phyloP scores from a whole-genome alignment of 768 basidiomycete species.

The Psilocybe tampanensis region DNA sequence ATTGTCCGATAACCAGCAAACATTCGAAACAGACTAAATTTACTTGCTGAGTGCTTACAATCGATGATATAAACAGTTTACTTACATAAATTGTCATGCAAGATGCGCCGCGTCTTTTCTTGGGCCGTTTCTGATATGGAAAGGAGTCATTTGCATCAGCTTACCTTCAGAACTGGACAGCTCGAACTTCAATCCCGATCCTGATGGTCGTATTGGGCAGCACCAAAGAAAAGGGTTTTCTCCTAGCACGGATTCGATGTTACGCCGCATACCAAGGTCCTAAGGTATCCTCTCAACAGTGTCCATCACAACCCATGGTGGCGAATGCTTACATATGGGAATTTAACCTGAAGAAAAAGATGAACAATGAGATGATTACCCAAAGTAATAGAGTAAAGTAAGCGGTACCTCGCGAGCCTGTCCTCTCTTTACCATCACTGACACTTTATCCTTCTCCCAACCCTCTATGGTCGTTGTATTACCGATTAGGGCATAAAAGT shows the following conservation, averaged over 20 bases:
- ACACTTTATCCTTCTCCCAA: conserved; percentile 97
- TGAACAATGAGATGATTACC: conserved; percentile 4
- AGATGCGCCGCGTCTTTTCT: conserved; percentile 20
- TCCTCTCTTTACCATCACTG: conserved; percentile 81
- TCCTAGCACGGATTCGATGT: conserved; percentile 81
- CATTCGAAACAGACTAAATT: not conserved
- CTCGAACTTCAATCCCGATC: conserved; percentile 78
- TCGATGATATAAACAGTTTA: conserved; percentile 5
- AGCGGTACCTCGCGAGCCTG: conserved; percentile 85
- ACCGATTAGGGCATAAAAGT: conserved; percentile 71
- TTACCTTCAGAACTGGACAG: conserved; percentile 75
- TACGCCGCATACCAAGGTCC: conserved; percentile 78
- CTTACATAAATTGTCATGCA: conserved; percentile 21
- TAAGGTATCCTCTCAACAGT: conserved; percentile 32
- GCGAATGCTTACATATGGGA: conserved; percentile 76
- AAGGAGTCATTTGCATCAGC: conserved; percentile 52
- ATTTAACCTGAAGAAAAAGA: conserved; percentile 62
- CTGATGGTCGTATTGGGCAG: conserved; percentile 68
- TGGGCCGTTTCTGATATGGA: conserved; percentile 9
- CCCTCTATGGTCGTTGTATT: conserved; percentile 97
- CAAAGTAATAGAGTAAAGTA: conserved; percentile 2
- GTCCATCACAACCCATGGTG: not conserved
- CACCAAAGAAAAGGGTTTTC: conserved; percentile 79
- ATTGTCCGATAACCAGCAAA: not conserved
- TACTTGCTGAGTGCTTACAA: conserved; percentile 17